Evolutionary conservation across 2,329 filamentous ascomycete species (phyloP), one percentile per base, ranked within the genome.

Genomic region (Penicillium sp.): DNA sequence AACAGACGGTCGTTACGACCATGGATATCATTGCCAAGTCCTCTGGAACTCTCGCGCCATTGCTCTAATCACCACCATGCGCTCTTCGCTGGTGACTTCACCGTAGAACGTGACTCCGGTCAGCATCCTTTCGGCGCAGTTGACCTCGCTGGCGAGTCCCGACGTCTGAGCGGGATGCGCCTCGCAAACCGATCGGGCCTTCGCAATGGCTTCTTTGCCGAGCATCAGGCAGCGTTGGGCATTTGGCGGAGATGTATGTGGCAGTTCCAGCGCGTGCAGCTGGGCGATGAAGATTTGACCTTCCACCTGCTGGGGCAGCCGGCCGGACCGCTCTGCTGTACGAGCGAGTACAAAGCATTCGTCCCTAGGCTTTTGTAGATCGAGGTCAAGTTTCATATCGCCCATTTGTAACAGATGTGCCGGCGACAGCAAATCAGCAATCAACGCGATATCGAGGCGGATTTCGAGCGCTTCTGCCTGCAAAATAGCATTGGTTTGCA

Each of bases 11-110:
- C 63, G 41, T 73, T 72, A n/a, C 36, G 51, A 51, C 72, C 74
- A 48, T 71, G 68, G 49, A 74, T 27, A 79, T 60, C 73, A 76
- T 53, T 76, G 74, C 0, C 84, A 84, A 0, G 77, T 82, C 0
- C 79, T 77, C 0, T 46, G 54, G 33, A 83, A 78, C 54, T 80
- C 78, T 0, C 43, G 50, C 1, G 76, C 64, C 81, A 85, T 84
- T 2, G 82, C 81, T 1, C 56, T 46, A 46, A 79, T 74, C 2
- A 84, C 74, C 0, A 70, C 74, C 30, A 73, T 70, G 62, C 80
- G 76, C 68, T 87, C 81, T 3, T 77, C 74, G 9, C 69, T 73
- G 0, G 74, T 78, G 13, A 84, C 75, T 0, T 71, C 53, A 2
- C 67, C 63, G 64, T 83, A 81, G 56, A 82, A 81, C 0, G 72